phyloP scores from a whole-genome alignment of 2,329 filamentous ascomycete species.

The Decorospora gaudefroyi region DNA sequence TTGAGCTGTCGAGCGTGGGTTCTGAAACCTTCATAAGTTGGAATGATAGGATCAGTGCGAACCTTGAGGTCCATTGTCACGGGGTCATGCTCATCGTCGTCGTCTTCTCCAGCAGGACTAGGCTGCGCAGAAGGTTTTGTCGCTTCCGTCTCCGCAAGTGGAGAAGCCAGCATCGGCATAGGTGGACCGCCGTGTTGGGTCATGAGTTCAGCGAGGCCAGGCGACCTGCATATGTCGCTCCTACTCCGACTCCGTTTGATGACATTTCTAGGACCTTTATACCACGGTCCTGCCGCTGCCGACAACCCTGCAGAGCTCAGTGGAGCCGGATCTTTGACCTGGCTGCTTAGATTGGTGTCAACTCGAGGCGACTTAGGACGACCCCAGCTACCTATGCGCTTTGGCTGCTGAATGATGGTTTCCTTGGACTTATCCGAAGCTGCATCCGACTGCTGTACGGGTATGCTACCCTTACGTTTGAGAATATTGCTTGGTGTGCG shows the following conservation, averaged over 20 bases:
- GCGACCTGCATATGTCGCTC: constrained; percentile 58
- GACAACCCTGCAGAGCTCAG: constrained; percentile 49
- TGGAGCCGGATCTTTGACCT: constrained; percentile 61
- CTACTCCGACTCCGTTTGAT: constrained; percentile 60
- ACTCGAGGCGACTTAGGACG: constrained; percentile 49
- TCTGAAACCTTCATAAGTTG: constrained; percentile 76
- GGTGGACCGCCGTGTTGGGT: constrained; percentile 63
- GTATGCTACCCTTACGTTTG: constrained; percentile 54
- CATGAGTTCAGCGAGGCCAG: constrained; percentile 59
- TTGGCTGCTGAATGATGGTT: constrained; percentile 41
- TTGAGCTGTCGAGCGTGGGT: constrained; percentile 74
- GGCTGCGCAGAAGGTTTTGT: constrained; percentile 39
- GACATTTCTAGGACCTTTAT: constrained; percentile 47
- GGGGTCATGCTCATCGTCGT: constrained; percentile 57
- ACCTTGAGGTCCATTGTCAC: constrained; percentile 65
- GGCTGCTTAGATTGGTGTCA: constrained; percentile 45
- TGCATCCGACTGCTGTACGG: constrained; percentile 35
- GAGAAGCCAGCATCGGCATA: constrained; percentile 59
- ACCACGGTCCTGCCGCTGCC: constrained; percentile 44
- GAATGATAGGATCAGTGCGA: constrained; percentile 68
- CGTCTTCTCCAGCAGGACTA: constrained; percentile 47
- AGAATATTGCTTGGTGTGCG: constrained; percentile 53
- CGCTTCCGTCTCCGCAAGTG: constrained; percentile 46
- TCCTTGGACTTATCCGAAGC: constrained; percentile 39
- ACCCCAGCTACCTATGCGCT: constrained; percentile 50